Evolutionary conservation across 2,329 filamentous ascomycete genomes (phyloP).

Genomic region (Myriosclerotinia curreyana): DNA sequence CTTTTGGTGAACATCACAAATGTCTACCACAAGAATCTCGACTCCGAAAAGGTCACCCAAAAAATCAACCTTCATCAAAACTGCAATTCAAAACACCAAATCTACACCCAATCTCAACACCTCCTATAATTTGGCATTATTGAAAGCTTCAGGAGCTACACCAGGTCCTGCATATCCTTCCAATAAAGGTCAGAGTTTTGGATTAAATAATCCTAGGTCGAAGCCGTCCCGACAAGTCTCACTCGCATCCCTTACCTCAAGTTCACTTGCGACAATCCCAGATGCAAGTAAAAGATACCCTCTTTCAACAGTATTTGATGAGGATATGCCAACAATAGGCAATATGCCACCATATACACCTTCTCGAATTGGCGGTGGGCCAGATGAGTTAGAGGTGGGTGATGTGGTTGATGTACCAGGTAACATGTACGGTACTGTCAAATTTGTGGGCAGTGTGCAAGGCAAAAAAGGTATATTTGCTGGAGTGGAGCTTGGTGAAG

Average conservation of each 20-base stretch:
- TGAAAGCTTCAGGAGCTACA: conserved; percentile 22
- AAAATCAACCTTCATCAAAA: conserved; percentile 17
- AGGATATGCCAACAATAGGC: conserved; percentile 41
- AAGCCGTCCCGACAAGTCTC: conserved; percentile 61
- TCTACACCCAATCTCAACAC: conserved; percentile 58
- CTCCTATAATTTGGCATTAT: conserved; percentile 27
- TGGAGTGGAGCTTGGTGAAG: conserved; percentile 80
- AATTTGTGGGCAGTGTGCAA: conserved; percentile 80
- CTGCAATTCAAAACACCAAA: conserved; percentile 42
- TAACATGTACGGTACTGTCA: conserved; percentile 85
- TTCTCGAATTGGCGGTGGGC: conserved; percentile 46
- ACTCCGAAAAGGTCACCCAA: conserved; percentile 17
- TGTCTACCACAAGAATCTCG: conserved; percentile 13
- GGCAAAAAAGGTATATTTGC: conserved; percentile 91
- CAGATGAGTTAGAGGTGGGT: conserved; percentile 64
- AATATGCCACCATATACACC: conserved; percentile 56
- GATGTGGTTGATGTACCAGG: conserved; percentile 90
- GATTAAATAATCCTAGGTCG: conserved; percentile 6
- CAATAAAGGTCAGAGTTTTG: conserved; percentile 13
- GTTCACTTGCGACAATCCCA: conserved; percentile 61
- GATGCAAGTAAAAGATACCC: conserved; percentile 65
- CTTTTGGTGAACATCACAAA: conserved; percentile 6
- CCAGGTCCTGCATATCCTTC: conserved; percentile 1
- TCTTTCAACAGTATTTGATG: conserved; percentile 53
- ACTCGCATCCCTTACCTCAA: conserved; percentile 63